Evolutionary conservation across 108 stramenopile genomes (phyloP).

Genomic region (Nitzschia sp.): DNA sequence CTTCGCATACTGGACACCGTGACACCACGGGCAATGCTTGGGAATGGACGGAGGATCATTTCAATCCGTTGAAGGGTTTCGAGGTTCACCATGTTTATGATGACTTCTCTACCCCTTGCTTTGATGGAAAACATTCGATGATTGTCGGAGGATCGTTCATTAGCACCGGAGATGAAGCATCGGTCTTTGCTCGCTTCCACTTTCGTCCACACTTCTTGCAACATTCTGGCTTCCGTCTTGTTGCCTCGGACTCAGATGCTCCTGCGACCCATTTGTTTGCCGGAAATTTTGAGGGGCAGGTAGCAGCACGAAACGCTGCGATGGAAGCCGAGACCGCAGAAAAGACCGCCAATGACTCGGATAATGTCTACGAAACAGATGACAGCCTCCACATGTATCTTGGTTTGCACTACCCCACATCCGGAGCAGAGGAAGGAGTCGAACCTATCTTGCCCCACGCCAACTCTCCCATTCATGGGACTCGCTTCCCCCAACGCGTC

Average conservation of each 20-base stretch:
- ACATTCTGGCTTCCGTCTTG: constrained; percentile 92
- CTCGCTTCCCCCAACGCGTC: constrained; percentile 74
- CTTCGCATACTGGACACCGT: constrained; percentile 74
- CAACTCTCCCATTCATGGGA: constrained; percentile 62
- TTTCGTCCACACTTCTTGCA: constrained; percentile 96
- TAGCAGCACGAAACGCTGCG: constrained; percentile 50
- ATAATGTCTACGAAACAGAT: constrained; percentile 78
- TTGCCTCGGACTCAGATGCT: constrained; percentile 72
- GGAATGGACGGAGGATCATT: constrained; percentile 95
- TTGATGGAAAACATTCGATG: constrained; percentile 94
- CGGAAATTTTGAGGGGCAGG: constrained; percentile 71
- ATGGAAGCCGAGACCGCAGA: neutral
- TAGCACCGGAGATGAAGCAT: constrained; percentile 93
- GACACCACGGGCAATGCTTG: constrained; percentile 94
- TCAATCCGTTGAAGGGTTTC: constrained; percentile 89
- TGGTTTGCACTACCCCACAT: constrained; percentile 75
- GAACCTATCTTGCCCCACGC: constrained; percentile 63
- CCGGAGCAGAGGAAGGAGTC: constrained; percentile 54
- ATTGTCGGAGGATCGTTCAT: constrained; percentile 94
- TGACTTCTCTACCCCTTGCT: constrained; percentile 95
- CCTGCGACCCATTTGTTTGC: constrained; percentile 79
- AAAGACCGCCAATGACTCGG: neutral
- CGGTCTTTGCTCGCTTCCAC: constrained; percentile 91
- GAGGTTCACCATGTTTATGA: constrained; percentile 88
- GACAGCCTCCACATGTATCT: constrained; percentile 76